Conservation (phyloP, 1,284 basidiomycete genomes). For the Irpex sp. region DNA sequence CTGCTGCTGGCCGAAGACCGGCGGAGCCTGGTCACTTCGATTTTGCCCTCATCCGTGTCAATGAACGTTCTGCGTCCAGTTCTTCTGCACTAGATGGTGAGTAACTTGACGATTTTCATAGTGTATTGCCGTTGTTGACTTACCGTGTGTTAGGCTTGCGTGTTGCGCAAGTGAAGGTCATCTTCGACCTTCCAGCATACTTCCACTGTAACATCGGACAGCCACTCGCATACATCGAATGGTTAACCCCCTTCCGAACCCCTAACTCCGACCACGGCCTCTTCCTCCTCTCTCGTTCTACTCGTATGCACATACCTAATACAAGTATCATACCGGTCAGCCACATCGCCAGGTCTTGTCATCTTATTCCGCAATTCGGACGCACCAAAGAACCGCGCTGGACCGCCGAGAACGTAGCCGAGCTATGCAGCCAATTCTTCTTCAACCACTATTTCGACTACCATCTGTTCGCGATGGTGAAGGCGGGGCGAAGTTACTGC, state of each 20-base stretch:
- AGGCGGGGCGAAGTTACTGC: not conserved
- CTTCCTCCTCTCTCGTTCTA: not conserved
- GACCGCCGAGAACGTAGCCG: not conserved
- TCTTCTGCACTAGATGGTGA: too few relatives aligned
- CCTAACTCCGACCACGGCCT: slow-evolving; percentile 1
- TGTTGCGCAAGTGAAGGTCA: not conserved
- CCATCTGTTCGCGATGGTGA: not conserved
- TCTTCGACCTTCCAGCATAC: not conserved
- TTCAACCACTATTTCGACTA: not conserved
- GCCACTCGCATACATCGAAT: not conserved
- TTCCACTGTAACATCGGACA: not conserved
- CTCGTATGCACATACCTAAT: not conserved
- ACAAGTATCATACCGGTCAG: slow-evolving; percentile 1
- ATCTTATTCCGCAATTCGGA: not conserved
- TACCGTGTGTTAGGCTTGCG: not conserved
- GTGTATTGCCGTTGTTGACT: too few relatives aligned
- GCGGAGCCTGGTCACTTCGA: not conserved
- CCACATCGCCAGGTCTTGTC: not conserved
- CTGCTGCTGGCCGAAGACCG: not conserved
- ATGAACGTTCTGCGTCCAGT: not conserved
- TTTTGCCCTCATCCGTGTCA: not conserved
- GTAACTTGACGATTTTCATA: too few relatives aligned
- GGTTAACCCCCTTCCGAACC: slow-evolving; percentile 2
- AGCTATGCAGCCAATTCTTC: not conserved
- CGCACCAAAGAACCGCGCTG: not conserved